Conservation (phyloP, 805 yeast species). For the Saturnispora serradocipensis region DNA sequence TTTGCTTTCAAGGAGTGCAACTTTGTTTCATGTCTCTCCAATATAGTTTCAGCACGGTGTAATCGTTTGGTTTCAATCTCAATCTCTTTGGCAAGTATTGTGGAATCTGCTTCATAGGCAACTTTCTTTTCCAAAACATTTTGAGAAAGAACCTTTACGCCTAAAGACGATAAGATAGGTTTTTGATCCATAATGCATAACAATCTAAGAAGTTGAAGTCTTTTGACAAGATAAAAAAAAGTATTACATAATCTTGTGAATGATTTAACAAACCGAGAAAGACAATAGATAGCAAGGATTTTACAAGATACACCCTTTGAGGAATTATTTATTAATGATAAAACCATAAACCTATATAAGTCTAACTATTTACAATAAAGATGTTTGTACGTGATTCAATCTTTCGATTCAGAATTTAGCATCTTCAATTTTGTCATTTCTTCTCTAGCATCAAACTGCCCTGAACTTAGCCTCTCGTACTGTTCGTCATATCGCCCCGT, state of each 20-base stretch:
- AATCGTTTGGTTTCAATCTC: constrained; percentile 71
- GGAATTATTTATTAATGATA: no score
- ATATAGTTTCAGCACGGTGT: constrained; percentile 49
- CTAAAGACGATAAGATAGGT: constrained; percentile 29
- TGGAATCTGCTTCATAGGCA: constrained; percentile 57
- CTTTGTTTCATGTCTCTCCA: constrained; percentile 35
- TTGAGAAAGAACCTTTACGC: constrained; percentile 66
- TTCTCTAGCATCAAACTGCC: constrained; percentile 73
- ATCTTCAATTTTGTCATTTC: constrained; percentile 67
- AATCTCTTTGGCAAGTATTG: constrained; percentile 49
- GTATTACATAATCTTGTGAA: neutral
- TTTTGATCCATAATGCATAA: constrained; percentile 2
- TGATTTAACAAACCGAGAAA: neutral
- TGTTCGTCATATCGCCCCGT: constrained; percentile 90
- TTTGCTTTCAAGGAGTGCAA: constrained; percentile 39
- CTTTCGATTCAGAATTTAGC: constrained; percentile 36
- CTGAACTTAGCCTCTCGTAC: constrained; percentile 66
- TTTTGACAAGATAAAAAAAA: neutral
- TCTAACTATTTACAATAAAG: neutral
- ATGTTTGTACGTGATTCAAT: neutral
- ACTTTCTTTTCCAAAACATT: constrained; percentile 66
- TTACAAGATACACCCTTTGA: no score
- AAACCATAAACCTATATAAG: neutral
- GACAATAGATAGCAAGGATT: no score
- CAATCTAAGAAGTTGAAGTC: neutral